These are phyloP conservation scores for Phyllosticta citribraziliensis DNA, from an alignment of 2,329 filamentous ascomycete species.

Conservation along the genomic window DNA sequence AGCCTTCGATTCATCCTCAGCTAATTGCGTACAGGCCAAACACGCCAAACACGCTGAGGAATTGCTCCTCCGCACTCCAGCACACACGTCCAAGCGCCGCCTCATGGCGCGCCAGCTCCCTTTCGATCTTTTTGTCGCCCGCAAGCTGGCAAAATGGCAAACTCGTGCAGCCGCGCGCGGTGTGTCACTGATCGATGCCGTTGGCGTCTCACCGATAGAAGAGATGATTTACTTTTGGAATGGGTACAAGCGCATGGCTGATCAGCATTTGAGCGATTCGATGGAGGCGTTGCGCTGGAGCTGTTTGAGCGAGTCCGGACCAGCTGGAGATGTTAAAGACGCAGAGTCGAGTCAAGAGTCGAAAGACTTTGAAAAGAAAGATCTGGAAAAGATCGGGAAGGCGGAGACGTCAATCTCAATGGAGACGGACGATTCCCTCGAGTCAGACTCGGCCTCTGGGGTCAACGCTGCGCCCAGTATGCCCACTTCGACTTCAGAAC, in stretches of 20 bases:
- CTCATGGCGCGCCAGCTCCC: conserved; percentile 86
- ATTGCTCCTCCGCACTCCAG: conserved; percentile 60
- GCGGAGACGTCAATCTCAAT: neutral
- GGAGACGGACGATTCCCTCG: neutral
- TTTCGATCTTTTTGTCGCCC: conserved; percentile 74
- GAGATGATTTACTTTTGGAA: conserved; percentile 97
- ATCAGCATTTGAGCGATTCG: conserved; percentile 53
- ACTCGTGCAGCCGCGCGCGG: conserved; percentile 58
- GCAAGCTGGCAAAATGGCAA: conserved; percentile 86
- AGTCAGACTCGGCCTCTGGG: conserved; percentile 40
- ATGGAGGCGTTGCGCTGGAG: conserved; percentile 54
- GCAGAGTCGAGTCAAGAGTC: conserved; percentile 34
- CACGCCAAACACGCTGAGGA: conserved; percentile 49
- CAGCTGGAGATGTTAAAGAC: conserved; percentile 33
- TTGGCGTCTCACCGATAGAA: conserved; percentile 69
- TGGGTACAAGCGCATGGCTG: conserved; percentile 70
- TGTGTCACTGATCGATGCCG: conserved; percentile 61
- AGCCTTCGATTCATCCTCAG: neutral
- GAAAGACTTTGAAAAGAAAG: conserved; percentile 21
- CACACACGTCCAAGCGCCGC: conserved; percentile 70
- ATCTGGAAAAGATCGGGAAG: neutral
- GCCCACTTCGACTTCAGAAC: conserved; percentile 25
- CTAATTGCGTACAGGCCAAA: conserved; percentile 9
- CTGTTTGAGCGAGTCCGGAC: conserved; percentile 24
- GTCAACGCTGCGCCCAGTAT: conserved; percentile 25